phyloP scores from a whole-genome alignment of 2,329 filamentous ascomycete genomes.

The Samsoniella hepiali region DNA sequence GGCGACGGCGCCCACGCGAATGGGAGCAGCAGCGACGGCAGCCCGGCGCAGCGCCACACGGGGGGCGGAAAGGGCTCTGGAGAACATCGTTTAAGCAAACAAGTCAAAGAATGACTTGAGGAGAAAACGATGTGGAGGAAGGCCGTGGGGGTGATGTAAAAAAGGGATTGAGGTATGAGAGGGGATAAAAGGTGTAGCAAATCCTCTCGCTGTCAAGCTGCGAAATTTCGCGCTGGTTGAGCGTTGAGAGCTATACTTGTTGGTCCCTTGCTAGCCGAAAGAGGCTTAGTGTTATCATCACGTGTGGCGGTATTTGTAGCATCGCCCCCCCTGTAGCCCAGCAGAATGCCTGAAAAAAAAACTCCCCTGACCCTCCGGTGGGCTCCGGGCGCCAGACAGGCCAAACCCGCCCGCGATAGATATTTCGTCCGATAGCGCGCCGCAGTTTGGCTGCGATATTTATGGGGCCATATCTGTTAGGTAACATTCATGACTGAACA shows the following conservation, averaged over 20 bases:
- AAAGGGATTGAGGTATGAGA: slow-evolving; percentile 30
- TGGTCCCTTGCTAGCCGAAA: slow-evolving; percentile 34
- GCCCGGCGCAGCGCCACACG: slow-evolving; percentile 57
- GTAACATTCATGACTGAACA: not conserved
- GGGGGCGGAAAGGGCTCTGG: slow-evolving; percentile 62
- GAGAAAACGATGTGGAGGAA: slow-evolving; percentile 7
- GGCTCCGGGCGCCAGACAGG: slow-evolving; percentile 12
- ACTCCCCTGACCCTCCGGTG: slow-evolving; percentile 19
- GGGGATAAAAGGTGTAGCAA: slow-evolving; percentile 28
- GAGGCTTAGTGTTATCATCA: slow-evolving; percentile 25
- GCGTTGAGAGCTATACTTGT: slow-evolving; percentile 38
- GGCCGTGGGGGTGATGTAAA: not conserved
- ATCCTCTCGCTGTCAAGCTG: slow-evolving; percentile 35
- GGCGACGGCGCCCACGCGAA: slow-evolving; percentile 30
- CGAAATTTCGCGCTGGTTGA: slow-evolving; percentile 45
- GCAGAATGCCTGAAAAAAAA: slow-evolving; percentile 10
- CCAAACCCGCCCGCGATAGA: slow-evolving; percentile 8
- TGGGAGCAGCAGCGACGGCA: slow-evolving; percentile 43
- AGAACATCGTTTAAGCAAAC: slow-evolving; percentile 57
- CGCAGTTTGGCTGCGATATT: slow-evolving; percentile 8
- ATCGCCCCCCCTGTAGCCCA: not conserved
- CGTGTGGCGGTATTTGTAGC: slow-evolving; percentile 24
- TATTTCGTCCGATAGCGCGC: slow-evolving; percentile 13
- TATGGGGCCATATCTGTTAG: not conserved
- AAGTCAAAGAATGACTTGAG: slow-evolving; percentile 10